Conservation (phyloP, 768 basidiomycete genomes). For the Kwoniella europaea region DNA sequence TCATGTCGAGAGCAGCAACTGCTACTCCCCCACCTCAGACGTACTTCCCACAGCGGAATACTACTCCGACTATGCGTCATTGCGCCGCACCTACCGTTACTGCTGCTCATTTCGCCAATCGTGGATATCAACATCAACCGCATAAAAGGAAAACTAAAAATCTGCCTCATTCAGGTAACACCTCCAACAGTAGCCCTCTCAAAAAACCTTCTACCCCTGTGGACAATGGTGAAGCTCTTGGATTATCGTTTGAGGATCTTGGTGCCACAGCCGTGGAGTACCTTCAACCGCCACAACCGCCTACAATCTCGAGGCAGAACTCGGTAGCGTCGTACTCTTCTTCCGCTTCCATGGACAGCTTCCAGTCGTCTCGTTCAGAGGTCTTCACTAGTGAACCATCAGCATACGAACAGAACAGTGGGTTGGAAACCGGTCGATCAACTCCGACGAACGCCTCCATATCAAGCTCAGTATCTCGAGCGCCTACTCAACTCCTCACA, state of each 20-base stretch:
- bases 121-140: conserved; percentile 19
- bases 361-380: conserved; percentile 8
- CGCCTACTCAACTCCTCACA: conserved; percentile 19
- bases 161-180: conserved; percentile 5
- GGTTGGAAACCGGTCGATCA: neutral
- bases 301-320: conserved; percentile 8
- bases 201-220: conserved; percentile 9
- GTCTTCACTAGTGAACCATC: neutral
- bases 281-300: neutral
- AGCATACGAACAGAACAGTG: neutral
- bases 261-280: conserved; percentile 5
- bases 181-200: conserved; percentile 9
- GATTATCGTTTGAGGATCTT: conserved; percentile 29
- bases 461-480: conserved; percentile 18
- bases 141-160: conserved; percentile 19
- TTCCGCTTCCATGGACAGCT: conserved; percentile 16
- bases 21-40: conserved; percentile 46
- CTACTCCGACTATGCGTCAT: conserved; percentile 49
- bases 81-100: conserved; percentile 28
- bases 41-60: conserved; percentile 46
- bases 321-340: conserved; percentile 17
- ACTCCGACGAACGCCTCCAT: conserved; percentile 17
- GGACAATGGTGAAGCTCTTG: conserved; percentile 13
- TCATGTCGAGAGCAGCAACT: conserved; percentile 47
- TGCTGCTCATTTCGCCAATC: conserved; percentile 26